A percentile compares a stretch with the other conserved stretches of the same genome.
Conservation (phyloP, 2,329 filamentous ascomycete genomes). For the Pseudopithomyces chartarum region DNA sequence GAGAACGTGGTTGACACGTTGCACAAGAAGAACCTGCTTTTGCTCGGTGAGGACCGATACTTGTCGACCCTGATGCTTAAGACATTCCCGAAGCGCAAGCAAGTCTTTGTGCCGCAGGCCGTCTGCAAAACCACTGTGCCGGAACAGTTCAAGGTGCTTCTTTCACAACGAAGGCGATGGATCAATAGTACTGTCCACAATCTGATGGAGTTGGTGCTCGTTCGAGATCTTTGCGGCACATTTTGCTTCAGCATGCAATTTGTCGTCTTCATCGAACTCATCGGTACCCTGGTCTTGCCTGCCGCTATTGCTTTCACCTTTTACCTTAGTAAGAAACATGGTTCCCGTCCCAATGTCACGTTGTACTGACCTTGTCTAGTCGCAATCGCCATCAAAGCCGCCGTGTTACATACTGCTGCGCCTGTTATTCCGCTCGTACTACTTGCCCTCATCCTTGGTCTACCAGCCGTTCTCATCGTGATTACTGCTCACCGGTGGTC, state of each 20-base stretch:
- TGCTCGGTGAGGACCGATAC: slow-evolving; percentile 93
- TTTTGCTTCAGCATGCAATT: slow-evolving; percentile 99
- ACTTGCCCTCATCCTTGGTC: slow-evolving; percentile 86
- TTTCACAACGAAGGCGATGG: slow-evolving; percentile 96
- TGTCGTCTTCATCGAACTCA: slow-evolving; percentile 90
- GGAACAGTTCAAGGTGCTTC: slow-evolving; percentile 85
- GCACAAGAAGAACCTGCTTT: slow-evolving; percentile 94
- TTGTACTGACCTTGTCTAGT: slow-evolving; percentile 59
- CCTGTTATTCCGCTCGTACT: slow-evolving; percentile 92
- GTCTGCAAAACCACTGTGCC: slow-evolving; percentile 99
- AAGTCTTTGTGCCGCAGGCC: slow-evolving; percentile 96
- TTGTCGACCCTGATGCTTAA: slow-evolving; percentile 96
- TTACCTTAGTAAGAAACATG: slow-evolving; percentile 77
- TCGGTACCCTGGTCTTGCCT: slow-evolving; percentile 92
- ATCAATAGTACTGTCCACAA: slow-evolving; percentile 99
- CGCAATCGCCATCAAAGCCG: slow-evolving; percentile 78
- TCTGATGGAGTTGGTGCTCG: slow-evolving; percentile 93
- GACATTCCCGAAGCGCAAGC: slow-evolving; percentile 98
- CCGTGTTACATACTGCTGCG: slow-evolving; percentile 60
- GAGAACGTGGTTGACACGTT: slow-evolving; percentile 98
- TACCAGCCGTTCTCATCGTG: slow-evolving; percentile 89
- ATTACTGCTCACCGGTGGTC: slow-evolving; percentile 91
- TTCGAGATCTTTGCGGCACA: slow-evolving; percentile 93
- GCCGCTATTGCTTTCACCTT: slow-evolving; percentile 97
- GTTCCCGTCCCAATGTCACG: slow-evolving; percentile 3